Conservation (phyloP, 2,329 filamentous ascomycete species). For the Aaosphaeria pasadenensis region DNA sequence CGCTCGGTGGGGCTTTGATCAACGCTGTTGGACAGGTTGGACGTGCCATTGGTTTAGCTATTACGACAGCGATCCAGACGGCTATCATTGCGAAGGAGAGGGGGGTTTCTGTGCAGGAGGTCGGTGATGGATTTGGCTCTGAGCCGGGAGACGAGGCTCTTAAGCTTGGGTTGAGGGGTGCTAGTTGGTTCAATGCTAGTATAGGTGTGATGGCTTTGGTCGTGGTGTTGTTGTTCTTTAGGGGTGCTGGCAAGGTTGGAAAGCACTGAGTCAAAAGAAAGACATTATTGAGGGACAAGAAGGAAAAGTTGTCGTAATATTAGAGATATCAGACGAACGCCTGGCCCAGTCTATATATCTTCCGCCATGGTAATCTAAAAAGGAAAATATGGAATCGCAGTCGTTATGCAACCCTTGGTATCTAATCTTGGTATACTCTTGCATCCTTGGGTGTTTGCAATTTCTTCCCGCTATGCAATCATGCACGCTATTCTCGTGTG, state of each 20-base stretch:
- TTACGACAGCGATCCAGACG: conserved; percentile 64
- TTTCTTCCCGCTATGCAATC: too few species aligned
- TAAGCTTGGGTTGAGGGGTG: conserved; percentile 37
- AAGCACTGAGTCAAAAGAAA: conserved; percentile 8
- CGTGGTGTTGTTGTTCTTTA: conserved; percentile 31
- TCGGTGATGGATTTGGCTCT: conserved; percentile 16
- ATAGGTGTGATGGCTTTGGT: conserved; percentile 31
- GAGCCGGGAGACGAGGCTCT: conserved; percentile 26
- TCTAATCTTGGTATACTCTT: too few species aligned
- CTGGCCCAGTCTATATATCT: neutral
- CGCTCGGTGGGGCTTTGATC: conserved; percentile 65
- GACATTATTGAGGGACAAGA: neutral
- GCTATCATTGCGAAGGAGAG: conserved; percentile 43
- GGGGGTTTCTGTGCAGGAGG: conserved; percentile 22
- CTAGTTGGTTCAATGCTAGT: conserved; percentile 41
- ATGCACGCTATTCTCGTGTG: too few species aligned
- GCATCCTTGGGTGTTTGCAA: too few species aligned
- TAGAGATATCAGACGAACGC: neutral
- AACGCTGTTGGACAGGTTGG: conserved; percentile 66
- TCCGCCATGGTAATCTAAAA: too few species aligned
- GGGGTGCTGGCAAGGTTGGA: conserved; percentile 19
- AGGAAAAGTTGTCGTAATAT: neutral
- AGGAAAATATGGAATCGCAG: too few species aligned
- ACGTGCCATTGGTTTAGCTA: conserved; percentile 62
- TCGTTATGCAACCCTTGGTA: too few species aligned